phyloP scores from a whole-genome alignment of 768 basidiomycete species.

The Rhodotorula kratochvilovae region DNA sequence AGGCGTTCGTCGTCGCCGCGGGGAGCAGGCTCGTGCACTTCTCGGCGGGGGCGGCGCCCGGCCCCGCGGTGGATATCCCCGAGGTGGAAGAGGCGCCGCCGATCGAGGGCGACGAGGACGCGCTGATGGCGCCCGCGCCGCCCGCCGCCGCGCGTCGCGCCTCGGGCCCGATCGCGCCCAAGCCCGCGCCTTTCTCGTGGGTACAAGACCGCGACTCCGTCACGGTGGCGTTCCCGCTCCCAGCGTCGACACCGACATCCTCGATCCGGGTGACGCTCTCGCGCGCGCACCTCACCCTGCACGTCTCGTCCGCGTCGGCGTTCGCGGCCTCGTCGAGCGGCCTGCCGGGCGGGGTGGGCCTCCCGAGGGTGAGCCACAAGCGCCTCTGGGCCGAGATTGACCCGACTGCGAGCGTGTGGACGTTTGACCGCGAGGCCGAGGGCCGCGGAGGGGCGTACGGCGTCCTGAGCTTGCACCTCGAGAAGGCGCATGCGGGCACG shows the following conservation, averaged over 20 bases:
- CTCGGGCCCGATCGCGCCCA: slow-evolving; percentile 37
- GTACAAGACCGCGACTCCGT: slow-evolving; percentile 78
- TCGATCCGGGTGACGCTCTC: slow-evolving; percentile 67
- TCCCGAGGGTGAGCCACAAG: slow-evolving; percentile 62
- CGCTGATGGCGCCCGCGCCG: too few species aligned
- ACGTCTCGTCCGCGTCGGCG: slow-evolving; percentile 51
- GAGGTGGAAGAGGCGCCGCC: not conserved
- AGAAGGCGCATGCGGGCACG: slow-evolving; percentile 75
- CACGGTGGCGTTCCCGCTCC: slow-evolving; percentile 78
- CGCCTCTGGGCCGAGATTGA: slow-evolving; percentile 75
- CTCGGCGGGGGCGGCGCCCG: not conserved
- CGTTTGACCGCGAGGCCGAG: slow-evolving; percentile 66
- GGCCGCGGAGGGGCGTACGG: slow-evolving; percentile 59
- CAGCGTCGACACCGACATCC: slow-evolving; percentile 60
- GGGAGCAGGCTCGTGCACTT: not conserved
- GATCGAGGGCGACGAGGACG: not conserved
- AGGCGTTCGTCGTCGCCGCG: slow-evolving; percentile 7
- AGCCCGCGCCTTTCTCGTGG: slow-evolving; percentile 85
- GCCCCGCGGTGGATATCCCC: accelerated
- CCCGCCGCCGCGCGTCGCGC: not conserved
- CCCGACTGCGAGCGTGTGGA: slow-evolving; percentile 80
- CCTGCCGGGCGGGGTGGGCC: slow-evolving; percentile 40
- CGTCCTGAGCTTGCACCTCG: slow-evolving; percentile 73
- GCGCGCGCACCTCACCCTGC: slow-evolving; percentile 61
- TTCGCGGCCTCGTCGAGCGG: slow-evolving; percentile 37